phyloP scores from a whole-genome alignment of 164 flowering plant species.

The Annona cherimola region DNA sequence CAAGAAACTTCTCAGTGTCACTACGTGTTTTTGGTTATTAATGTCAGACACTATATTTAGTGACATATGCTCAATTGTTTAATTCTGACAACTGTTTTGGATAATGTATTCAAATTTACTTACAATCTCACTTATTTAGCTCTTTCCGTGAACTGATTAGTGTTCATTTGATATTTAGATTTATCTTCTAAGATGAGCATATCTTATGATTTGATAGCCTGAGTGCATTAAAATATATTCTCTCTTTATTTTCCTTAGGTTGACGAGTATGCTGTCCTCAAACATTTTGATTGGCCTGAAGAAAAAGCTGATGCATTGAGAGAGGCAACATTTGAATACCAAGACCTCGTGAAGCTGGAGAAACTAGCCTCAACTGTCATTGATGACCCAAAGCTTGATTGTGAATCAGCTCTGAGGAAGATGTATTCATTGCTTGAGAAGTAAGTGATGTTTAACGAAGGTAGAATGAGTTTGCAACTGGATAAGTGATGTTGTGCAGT shows the following conservation, averaged over 20 bases:
- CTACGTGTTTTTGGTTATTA: too few relatives aligned
- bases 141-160: background rate
- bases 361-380: slow-evolving; percentile 58
- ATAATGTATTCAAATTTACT: background rate
- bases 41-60: background rate
- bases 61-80: background rate
- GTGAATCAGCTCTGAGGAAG: slow-evolving; percentile 89
- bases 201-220: background rate
- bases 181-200: background rate
- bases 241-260: slow-evolving; percentile 38
- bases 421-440: slow-evolving; percentile 95
- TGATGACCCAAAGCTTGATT: slow-evolving; percentile 80
- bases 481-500: background rate
- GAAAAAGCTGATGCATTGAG: slow-evolving; percentile 95
- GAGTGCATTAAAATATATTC: background rate
- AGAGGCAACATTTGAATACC: slow-evolving; percentile 95
- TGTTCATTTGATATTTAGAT: background rate
- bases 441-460: slow-evolving; percentile 36
- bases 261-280: slow-evolving; percentile 95
- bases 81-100: background rate
- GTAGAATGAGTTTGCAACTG: background rate
- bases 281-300: slow-evolving; percentile 99
- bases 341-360: slow-evolving; percentile 79
- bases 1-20: background rate
- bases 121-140: background rate